These are phyloP conservation scores for Turritis glabra DNA, from an alignment of 345 rosid species.

Conservation along the genomic window DNA sequence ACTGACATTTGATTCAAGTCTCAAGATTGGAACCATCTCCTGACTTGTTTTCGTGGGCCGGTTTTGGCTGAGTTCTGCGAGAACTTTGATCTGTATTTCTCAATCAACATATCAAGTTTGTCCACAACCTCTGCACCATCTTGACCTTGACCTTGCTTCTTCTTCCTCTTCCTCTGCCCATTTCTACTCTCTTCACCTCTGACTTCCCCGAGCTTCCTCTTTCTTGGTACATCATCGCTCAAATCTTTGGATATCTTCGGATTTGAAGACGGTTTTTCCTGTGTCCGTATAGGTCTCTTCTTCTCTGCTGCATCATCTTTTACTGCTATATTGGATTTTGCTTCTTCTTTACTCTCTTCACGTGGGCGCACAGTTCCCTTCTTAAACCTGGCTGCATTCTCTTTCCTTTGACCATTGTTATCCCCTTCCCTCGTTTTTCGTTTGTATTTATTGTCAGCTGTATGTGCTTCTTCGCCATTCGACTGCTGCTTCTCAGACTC, in stretches of 20 bases:
- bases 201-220: conserved; percentile 47
- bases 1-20: conserved; percentile 7
- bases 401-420: conserved; percentile 12
- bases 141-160: conserved; percentile 41
- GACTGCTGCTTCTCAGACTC: conserved; percentile 29
- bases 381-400: conserved; percentile 33
- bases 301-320: conserved; percentile 39
- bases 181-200: conserved; percentile 38
- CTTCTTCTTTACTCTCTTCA: conserved; percentile 24
- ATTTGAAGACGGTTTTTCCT: conserved; percentile 34
- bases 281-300: conserved; percentile 38
- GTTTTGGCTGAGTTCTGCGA: conserved; percentile 52
- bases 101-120: conserved; percentile 69
- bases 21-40: conserved; percentile 65
- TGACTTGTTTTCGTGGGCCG: conserved; percentile 49
- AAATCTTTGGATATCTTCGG: conserved; percentile 26
- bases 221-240: conserved; percentile 28
- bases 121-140: conserved; percentile 53
- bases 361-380: conserved; percentile 31
- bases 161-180: conserved; percentile 48
- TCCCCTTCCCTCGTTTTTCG: conserved; percentile 45
- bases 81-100: conserved; percentile 68
- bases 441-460: conserved; percentile 42
- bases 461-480: conserved; percentile 34
- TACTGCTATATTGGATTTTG: conserved; percentile 7